Evolutionary conservation across 2,329 filamentous ascomycete genomes (phyloP), one percentile per base, ranked within the genome.

Genomic region (Trichoderma lentiforme): DNA sequence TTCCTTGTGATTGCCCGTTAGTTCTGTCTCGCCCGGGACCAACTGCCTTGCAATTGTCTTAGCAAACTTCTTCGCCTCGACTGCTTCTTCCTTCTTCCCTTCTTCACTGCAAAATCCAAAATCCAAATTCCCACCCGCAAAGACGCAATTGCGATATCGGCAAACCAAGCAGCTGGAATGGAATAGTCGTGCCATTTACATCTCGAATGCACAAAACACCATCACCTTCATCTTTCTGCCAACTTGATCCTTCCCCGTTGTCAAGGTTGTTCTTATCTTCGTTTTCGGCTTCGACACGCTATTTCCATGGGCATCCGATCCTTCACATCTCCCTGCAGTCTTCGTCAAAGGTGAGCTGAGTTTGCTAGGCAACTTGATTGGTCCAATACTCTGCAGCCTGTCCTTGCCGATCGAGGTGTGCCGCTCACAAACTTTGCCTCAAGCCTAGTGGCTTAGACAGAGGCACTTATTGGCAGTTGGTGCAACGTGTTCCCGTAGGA

Each of bases 301-400:
- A 26, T 26, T 36, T 56, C 43, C 51, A 39, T 39, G 34, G 28
- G 53, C 57, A 28, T 26, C 14, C 32, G 14, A 26, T 65, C 26
- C 18, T 14, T 58, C 61, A 43, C 21, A 47, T 26, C 14, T 21
- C 66, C 57, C 21, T 51, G 66, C 70, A 67, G 56, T 43, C 61
- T 61, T 60, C 26, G 57, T 60, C 36, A 62, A 67, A 71, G 70
- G 70, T 71, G 70, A 69, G 66, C 66, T 60, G 66, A 69, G 39
- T 32, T 53, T 60, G 39, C 53, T 14, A 26, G 56, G 39, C 39
- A 21, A 60, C 28, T 71, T 71, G 70, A 72, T 72, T 72, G 63
- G 70, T 21, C 57, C 28, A 62, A 62, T 36, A 43, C 32, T 47
- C 26, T 66, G 57, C 70, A 39, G 51, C 51, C 51, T 64, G 51